phyloP scores from a whole-genome alignment of 2,329 filamentous ascomycete genomes.

The Volutella citrinella region DNA sequence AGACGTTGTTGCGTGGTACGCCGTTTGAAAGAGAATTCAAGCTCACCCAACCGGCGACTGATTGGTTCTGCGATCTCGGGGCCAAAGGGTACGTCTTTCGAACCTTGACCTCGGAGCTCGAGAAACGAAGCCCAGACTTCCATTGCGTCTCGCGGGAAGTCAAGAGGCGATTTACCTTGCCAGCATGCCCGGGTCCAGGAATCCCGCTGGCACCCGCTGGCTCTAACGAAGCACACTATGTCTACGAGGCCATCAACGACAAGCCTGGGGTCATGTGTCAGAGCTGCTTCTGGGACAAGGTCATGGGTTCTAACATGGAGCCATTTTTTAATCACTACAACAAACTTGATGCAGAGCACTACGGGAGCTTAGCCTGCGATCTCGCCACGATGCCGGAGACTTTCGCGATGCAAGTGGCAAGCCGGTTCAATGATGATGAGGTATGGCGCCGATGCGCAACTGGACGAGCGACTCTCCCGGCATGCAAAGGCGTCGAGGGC shows the following conservation, averaged over 20 bases:
- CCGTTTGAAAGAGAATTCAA: slow-evolving; percentile 1
- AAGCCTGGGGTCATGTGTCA: slow-evolving; percentile 4
- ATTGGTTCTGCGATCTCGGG: slow-evolving; percentile 6
- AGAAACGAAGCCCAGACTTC: slow-evolving; percentile 1
- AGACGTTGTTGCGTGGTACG: slow-evolving; percentile 4
- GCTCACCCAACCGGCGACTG: not conserved
- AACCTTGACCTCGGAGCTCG: slow-evolving; percentile 1
- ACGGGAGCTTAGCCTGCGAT: not conserved
- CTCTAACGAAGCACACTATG: not conserved
- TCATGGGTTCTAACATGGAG: slow-evolving; percentile 4
- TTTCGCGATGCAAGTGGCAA: slow-evolving; percentile 6
- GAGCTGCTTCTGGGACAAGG: slow-evolving; percentile 7
- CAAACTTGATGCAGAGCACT: not conserved
- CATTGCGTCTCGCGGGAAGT: slow-evolving; percentile 1
- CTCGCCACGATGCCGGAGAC: not conserved
- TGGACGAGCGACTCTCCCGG: slow-evolving; percentile 1
- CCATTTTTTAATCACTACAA: slow-evolving; percentile 4
- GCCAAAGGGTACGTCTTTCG: slow-evolving; percentile 3
- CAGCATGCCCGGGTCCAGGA: not conserved
- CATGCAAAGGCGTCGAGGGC: slow-evolving; percentile 3
- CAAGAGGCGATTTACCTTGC: slow-evolving; percentile 1
- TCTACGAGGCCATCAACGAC: not conserved
- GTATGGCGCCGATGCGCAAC: slow-evolving; percentile 4
- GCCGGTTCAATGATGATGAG: not conserved
- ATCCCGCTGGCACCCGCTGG: not conserved